phyloP scores from a whole-genome alignment of 805 yeast genomes.

The Metschnikowia gruessii region DNA sequence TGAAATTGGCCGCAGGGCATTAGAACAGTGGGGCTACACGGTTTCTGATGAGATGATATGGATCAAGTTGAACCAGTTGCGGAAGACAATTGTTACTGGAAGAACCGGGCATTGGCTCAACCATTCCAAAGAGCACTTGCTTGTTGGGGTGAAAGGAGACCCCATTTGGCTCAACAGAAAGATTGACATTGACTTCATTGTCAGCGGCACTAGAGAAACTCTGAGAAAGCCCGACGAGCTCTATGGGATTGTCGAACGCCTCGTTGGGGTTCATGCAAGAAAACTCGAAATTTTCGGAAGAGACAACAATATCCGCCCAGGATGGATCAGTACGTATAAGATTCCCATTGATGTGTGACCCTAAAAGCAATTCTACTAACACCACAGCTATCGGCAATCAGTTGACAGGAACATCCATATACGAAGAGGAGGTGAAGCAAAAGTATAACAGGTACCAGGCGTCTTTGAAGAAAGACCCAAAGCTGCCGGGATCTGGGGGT shows the following conservation, averaged over 20 bases:
- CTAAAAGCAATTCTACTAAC: conserved; percentile 6
- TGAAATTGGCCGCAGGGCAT: conserved; percentile 78
- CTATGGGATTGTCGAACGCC: conserved; percentile 78
- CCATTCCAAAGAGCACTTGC: conserved; percentile 87
- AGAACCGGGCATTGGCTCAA: conserved; percentile 97
- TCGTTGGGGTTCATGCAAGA: conserved; percentile 73
- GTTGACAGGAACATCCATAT: conserved; percentile 54
- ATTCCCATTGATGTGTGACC: neutral
- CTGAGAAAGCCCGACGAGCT: conserved; percentile 88
- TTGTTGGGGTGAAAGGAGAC: conserved; percentile 81
- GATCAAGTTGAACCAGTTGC: conserved; percentile 86
- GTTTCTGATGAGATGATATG: conserved; percentile 80
- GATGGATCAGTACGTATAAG: conserved; percentile 66
- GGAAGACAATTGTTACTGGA: conserved; percentile 89
- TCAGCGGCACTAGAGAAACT: conserved; percentile 83
- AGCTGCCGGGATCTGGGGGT: neutral
- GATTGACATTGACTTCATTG: conserved; percentile 73
- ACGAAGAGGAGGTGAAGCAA: conserved; percentile 53
- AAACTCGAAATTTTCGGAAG: conserved; percentile 90
- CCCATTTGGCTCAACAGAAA: conserved; percentile 67
- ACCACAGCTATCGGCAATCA: conserved; percentile 70
- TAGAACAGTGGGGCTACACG: conserved; percentile 78
- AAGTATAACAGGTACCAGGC: conserved; percentile 29
- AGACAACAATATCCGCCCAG: conserved; percentile 79
- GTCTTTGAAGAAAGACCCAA: conserved; percentile 2